Evolutionary conservation across 495 filamentous ascomycete genomes (phyloP).

Genomic region (Evansstolkia leycettana): DNA sequence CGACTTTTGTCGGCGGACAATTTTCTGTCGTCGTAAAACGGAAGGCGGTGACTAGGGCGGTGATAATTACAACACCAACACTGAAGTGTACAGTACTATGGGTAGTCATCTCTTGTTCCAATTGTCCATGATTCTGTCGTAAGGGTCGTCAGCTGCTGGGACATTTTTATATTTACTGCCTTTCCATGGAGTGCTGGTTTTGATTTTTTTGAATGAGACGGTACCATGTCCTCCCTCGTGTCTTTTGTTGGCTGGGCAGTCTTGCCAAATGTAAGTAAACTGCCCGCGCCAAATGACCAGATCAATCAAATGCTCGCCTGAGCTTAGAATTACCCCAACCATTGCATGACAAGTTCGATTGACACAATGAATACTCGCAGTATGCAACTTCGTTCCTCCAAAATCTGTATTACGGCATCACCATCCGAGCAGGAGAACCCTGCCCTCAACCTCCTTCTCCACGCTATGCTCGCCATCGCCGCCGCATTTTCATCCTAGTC

Average conservation of each 20-base stretch:
- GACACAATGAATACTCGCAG: conserved; percentile 23
- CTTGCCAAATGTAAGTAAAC: conserved; percentile 54
- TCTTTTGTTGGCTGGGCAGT: conserved; percentile 71
- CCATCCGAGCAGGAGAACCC: conserved; percentile 82
- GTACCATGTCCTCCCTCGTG: conserved; percentile 38
- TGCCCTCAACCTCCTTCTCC: conserved; percentile 62
- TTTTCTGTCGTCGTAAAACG: conserved; percentile 8
- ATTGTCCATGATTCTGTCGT: no score
- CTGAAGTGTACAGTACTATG: no score
- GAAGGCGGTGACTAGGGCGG: conserved; percentile 26
- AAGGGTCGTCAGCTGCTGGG: no score
- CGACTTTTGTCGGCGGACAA: conserved; percentile 8
- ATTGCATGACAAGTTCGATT: neutral
- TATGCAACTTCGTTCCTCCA: conserved; percentile 71
- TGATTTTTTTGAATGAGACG: neutral
- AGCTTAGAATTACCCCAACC: neutral
- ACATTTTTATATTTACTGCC: neutral
- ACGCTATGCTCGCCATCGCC: conserved; percentile 57
- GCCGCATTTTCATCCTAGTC: conserved; percentile 69
- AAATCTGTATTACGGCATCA: conserved; percentile 72
- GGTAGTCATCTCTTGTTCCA: no score
- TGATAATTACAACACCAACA: conserved; percentile 4
- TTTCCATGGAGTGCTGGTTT: neutral
- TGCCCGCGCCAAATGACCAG: neutral
- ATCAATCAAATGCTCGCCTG: neutral